These are phyloP conservation scores for Ophiobolus disseminans DNA, from an alignment of 2,329 filamentous ascomycete genomes.

Conservation along the genomic window DNA sequence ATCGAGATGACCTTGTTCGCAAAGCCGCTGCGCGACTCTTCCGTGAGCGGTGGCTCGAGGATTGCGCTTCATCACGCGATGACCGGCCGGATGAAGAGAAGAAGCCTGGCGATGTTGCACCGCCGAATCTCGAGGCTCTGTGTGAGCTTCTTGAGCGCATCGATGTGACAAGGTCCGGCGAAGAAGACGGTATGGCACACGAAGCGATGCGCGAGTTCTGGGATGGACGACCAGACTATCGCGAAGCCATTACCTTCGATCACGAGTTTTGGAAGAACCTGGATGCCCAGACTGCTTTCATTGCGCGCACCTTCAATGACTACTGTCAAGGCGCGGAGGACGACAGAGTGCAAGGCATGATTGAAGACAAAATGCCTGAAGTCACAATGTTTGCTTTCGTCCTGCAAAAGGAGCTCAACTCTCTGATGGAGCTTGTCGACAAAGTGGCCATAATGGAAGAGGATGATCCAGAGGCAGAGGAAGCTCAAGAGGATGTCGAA, in stretches of 20 bases:
- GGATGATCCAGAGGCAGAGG: slow-evolving; percentile 63
- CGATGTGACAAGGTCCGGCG: slow-evolving; percentile 87
- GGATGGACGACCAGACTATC: slow-evolving; percentile 86
- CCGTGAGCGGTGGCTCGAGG: slow-evolving; percentile 95
- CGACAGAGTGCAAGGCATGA: slow-evolving; percentile 74
- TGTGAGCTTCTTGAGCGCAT: slow-evolving; percentile 92
- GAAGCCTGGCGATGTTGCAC: slow-evolving; percentile 53
- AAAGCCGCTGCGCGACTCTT: slow-evolving; percentile 92
- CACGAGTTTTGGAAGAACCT: slow-evolving; percentile 82
- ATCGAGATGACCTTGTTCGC: slow-evolving; percentile 91
- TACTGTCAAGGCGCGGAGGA: slow-evolving; percentile 81
- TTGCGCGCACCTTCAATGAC: slow-evolving; percentile 91
- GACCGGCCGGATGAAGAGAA: slow-evolving; percentile 63
- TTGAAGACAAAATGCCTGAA: slow-evolving; percentile 94
- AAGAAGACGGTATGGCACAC: slow-evolving; percentile 86
- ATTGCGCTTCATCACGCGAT: slow-evolving; percentile 76
- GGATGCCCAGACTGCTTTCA: slow-evolving; percentile 85
- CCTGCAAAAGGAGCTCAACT: slow-evolving; percentile 79
- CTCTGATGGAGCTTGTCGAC: slow-evolving; percentile 68
- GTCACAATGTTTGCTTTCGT: slow-evolving; percentile 90
- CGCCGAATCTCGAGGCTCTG: slow-evolving; percentile 75
- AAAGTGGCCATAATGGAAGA: slow-evolving; percentile 61
- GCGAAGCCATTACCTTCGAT: slow-evolving; percentile 74
- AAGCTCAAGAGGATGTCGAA: slow-evolving; percentile 79
- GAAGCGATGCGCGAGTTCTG: slow-evolving; percentile 97